phyloP scores from a whole-genome alignment of 495 filamentous ascomycete species.

The Podospora pseudocomata region DNA sequence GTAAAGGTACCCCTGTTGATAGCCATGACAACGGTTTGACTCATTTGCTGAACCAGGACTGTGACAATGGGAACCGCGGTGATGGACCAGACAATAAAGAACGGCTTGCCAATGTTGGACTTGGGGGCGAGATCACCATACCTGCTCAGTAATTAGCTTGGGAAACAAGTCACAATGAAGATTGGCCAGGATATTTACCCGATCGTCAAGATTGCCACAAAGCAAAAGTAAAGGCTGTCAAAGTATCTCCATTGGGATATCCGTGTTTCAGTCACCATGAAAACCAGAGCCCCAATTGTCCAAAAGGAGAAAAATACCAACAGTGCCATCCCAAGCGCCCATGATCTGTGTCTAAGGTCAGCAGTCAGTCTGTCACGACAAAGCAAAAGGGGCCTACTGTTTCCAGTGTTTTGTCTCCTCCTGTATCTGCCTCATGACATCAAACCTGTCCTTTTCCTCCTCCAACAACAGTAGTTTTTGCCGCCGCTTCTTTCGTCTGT shows the following conservation, averaged over 20 bases:
- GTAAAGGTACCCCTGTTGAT: constrained; percentile 62
- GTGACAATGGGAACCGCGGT: constrained; percentile 73
- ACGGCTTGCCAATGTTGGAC: constrained; percentile 66
- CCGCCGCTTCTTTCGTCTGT: constrained; percentile 44
- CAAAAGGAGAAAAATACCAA: constrained; percentile 62
- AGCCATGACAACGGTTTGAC: constrained; percentile 59
- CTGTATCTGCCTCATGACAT: constrained; percentile 72
- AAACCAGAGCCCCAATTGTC: constrained; percentile 67
- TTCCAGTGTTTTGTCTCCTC: constrained; percentile 57
- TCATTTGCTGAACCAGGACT: constrained; percentile 69
- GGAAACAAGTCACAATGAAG: no score
- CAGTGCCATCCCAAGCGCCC: constrained; percentile 55
- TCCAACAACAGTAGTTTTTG: constrained; percentile 51
- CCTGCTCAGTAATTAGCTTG: constrained; percentile 4
- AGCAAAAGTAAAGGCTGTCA: constrained; percentile 70
- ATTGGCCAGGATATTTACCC: constrained; percentile 36
- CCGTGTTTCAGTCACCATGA: constrained; percentile 44
- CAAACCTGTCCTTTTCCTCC: constrained; percentile 63
- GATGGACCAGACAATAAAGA: constrained; percentile 79
- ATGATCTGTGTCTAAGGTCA: constrained; percentile 38
- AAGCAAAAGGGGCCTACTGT: constrained; percentile 30
- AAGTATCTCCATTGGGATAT: constrained; percentile 64
- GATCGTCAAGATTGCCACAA: constrained; percentile 68
- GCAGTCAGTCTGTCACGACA: background rate
- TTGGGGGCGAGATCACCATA: constrained; percentile 67